phyloP scores from a whole-genome alignment of 345 rosid species.

The Melaleuca quinquenervia region DNA sequence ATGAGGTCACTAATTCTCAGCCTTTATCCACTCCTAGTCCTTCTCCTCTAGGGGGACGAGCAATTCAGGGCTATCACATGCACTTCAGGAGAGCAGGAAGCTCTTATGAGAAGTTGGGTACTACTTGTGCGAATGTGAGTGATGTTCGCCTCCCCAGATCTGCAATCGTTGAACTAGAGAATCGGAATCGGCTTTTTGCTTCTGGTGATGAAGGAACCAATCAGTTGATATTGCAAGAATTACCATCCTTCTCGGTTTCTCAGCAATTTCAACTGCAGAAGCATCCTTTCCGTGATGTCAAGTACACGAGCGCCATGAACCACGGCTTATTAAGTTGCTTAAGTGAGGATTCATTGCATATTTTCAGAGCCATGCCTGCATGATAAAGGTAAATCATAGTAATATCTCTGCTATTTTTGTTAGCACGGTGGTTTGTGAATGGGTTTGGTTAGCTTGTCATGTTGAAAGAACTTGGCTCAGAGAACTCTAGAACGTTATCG shows the following conservation, averaged over 20 bases:
- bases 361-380: conserved; percentile 22
- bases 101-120: conserved; percentile 32
- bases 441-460: neutral
- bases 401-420: neutral
- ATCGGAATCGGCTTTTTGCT: conserved; percentile 33
- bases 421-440: neutral
- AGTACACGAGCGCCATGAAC: conserved; percentile 12
- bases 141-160: conserved; percentile 61
- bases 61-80: conserved; percentile 44
- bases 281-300: conserved; percentile 55
- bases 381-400: neutral
- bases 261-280: conserved; percentile 34
- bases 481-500: neutral
- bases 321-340: conserved; percentile 48
- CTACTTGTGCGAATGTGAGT: conserved; percentile 36
- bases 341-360: conserved; percentile 49
- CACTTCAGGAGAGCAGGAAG: conserved; percentile 38
- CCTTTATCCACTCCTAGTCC: conserved; percentile 33
- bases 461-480: neutral
- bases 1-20: conserved; percentile 33
- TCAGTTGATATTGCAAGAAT: conserved; percentile 50
- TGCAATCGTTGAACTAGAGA: conserved; percentile 34
- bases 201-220: conserved; percentile 52
- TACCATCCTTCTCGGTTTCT: conserved; percentile 34
- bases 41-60: conserved; percentile 25